Conservation (phyloP, 768 basidiomycete species). For the Suillus bovinus region DNA sequence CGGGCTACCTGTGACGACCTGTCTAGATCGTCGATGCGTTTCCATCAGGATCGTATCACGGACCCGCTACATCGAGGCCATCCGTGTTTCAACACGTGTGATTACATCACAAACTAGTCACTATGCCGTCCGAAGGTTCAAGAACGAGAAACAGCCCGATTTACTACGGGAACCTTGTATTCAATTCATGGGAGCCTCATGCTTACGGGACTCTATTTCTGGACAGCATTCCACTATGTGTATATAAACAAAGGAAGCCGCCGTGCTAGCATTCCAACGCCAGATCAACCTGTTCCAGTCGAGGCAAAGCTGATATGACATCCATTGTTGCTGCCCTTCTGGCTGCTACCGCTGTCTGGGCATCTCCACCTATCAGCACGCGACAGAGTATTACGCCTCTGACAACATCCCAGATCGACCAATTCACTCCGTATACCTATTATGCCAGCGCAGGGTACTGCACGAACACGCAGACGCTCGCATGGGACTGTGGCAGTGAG, state of each 20-base stretch:
- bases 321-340: slow-evolving; percentile 20
- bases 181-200: neutral
- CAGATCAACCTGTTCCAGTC: neutral
- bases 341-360: slow-evolving; percentile 13
- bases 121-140: neutral
- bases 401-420: slow-evolving; percentile 39
- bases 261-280: neutral
- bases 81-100: neutral
- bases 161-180: neutral
- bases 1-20: neutral
- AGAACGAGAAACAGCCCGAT: neutral
- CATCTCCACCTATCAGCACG: slow-evolving; percentile 28
- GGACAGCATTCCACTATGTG: neutral
- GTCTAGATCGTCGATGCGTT: neutral
- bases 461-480: slow-evolving; percentile 38
- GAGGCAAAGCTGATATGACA: slow-evolving; percentile 15
- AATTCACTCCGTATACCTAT: slow-evolving; percentile 48
- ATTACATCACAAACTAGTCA: neutral
- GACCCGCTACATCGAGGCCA: neutral
- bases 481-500: slow-evolving; percentile 59
- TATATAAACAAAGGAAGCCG: neutral
- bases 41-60: too few species aligned
- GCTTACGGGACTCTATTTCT: slow-evolving; percentile 1
- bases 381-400: slow-evolving; percentile 42
- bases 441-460: slow-evolving; percentile 58